phyloP scores from a whole-genome alignment of 2,329 filamentous ascomycete species.

The Trichoderma koningii region DNA sequence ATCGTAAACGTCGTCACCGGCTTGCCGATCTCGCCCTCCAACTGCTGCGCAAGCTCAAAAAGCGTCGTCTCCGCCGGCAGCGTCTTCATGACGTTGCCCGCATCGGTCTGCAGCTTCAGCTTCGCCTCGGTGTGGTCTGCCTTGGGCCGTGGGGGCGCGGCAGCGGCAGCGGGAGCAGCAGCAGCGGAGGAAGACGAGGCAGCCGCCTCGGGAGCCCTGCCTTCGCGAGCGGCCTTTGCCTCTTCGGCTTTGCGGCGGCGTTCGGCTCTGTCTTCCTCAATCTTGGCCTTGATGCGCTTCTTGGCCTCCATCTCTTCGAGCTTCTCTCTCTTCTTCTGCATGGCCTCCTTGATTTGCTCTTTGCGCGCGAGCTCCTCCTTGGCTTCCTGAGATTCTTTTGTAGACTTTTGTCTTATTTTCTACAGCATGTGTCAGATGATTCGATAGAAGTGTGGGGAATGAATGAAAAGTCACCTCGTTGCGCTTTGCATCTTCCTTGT shows the following conservation, averaged over 20 bases:
- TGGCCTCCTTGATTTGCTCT: slow-evolving; percentile 89
- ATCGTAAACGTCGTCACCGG: slow-evolving; percentile 76
- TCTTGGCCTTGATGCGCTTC: slow-evolving; percentile 87
- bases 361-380: slow-evolving; percentile 89
- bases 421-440: slow-evolving; percentile 34
- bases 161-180: slow-evolving; percentile 50
- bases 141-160: slow-evolving; percentile 60
- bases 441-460: neutral
- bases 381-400: slow-evolving; percentile 81
- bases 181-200: slow-evolving; percentile 48
- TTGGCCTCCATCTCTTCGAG: slow-evolving; percentile 81
- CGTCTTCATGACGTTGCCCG: slow-evolving; percentile 80
- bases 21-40: slow-evolving; percentile 70
- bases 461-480: slow-evolving; percentile 66
- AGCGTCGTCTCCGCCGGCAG: slow-evolving; percentile 87
- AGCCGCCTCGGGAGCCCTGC: slow-evolving; percentile 54
- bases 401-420: slow-evolving; percentile 80
- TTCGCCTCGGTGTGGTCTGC: slow-evolving; percentile 78
- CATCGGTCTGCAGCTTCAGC: slow-evolving; percentile 73
- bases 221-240: slow-evolving; percentile 83
- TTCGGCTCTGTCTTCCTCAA: slow-evolving; percentile 91
- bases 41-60: slow-evolving; percentile 81
- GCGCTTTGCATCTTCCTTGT: slow-evolving; percentile 78
- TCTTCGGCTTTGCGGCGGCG: slow-evolving; percentile 81
- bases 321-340: slow-evolving; percentile 85